These are phyloP conservation scores for Ophiostoma sp. DNA, from an alignment of 2,329 filamentous ascomycete genomes.

Conservation along the genomic window DNA sequence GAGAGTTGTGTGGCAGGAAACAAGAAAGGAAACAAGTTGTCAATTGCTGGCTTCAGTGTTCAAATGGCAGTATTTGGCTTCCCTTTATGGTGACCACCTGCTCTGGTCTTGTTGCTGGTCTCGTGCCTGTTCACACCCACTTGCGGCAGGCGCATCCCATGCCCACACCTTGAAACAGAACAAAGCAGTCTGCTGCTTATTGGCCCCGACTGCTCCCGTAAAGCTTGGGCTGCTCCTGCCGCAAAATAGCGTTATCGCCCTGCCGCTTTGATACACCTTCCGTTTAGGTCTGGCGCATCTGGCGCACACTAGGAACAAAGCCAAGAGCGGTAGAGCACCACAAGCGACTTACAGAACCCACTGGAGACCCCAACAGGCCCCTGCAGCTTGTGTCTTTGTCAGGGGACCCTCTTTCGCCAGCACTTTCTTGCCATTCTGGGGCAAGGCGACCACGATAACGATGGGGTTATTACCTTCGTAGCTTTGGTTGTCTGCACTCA, in stretches of 20 bases:
- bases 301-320: not conserved
- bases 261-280: slow-evolving; percentile 1
- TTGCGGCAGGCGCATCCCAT: slow-evolving; percentile 5
- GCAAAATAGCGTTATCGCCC: slow-evolving; percentile 6
- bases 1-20: not conserved
- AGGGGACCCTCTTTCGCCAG: slow-evolving; percentile 5
- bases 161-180: not conserved
- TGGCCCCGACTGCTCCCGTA: not conserved
- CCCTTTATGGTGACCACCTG: not conserved
- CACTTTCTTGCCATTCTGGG: slow-evolving; percentile 12
- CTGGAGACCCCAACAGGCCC: not conserved
- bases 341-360: not conserved
- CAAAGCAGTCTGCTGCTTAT: not conserved
- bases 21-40: not conserved
- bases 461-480: not conserved
- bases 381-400: not conserved
- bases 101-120: not conserved
- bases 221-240: slow-evolving; percentile 9
- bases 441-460: slow-evolving; percentile 16
- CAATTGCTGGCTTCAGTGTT: not conserved
- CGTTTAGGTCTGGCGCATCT: slow-evolving; percentile 7
- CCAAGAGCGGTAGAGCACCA: not conserved
- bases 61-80: not conserved
- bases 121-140: slow-evolving; percentile 1
- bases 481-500: not conserved